phyloP scores from a whole-genome alignment of 1,139 yeast genomes.

The Saccharomycopsis hybrid region DNA sequence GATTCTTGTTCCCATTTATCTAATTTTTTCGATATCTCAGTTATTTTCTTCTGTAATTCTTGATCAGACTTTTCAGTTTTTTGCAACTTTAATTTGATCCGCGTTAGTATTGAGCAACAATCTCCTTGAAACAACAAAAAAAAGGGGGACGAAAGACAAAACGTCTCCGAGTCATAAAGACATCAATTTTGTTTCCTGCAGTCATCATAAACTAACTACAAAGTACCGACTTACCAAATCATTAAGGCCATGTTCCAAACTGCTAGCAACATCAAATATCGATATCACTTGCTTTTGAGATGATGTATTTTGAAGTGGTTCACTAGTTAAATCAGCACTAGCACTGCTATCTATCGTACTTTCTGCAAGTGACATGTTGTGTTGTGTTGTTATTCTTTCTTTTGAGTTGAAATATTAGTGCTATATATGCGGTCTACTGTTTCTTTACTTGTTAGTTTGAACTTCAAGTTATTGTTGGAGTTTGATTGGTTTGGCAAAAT shows the following conservation, averaged over 20 bases:
- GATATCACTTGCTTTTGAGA: conserved; percentile 3
- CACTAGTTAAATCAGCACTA: background rate
- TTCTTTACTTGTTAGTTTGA: too few species aligned
- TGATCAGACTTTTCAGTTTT: conserved; percentile 16
- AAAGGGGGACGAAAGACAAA: too few species aligned
- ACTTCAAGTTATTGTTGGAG: too few species aligned
- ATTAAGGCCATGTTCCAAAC: conserved; percentile 9
- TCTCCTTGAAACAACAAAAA: background rate
- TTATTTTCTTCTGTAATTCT: conserved; percentile 11
- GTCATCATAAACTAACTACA: background rate
- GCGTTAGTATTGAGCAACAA: conserved; percentile 26
- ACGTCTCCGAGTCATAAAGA: too few species aligned
- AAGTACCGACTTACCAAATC: background rate
- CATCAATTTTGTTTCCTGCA: too few species aligned
- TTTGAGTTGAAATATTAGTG: too few species aligned
- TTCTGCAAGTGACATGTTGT: background rate
- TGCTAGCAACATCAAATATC: conserved; percentile 17
- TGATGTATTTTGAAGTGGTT: background rate
- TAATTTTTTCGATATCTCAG: conserved; percentile 10
- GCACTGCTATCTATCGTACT: too few species aligned
- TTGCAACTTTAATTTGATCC: conserved; percentile 11
- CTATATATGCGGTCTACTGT: too few species aligned
- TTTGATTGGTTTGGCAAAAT: too few species aligned
- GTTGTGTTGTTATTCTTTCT: too few species aligned
- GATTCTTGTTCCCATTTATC: conserved; percentile 11